Conservation (phyloP, 208 protist species). For the Entamoeba dispar region DNA sequence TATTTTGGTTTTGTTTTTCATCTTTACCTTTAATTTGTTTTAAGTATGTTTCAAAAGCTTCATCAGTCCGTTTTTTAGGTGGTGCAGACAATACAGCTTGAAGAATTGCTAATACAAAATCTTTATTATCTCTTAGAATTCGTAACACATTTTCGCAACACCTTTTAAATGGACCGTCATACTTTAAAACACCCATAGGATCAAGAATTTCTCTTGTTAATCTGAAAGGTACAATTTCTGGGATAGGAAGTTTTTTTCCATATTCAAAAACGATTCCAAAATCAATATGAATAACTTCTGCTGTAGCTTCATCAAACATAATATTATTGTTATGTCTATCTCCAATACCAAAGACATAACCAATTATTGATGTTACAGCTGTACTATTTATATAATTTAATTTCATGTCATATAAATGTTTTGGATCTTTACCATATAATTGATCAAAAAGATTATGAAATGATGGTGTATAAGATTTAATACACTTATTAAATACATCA, state of each 20-base stretch:
- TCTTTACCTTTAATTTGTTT: background rate
- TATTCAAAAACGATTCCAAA: constrained; percentile 3
- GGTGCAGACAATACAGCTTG: background rate
- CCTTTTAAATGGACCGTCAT: background rate
- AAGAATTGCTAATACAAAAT: background rate
- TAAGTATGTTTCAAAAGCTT: background rate
- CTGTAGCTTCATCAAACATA: background rate
- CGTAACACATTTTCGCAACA: background rate
- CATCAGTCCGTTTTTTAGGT: background rate
- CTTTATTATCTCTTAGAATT: background rate
- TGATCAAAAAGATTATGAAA: background rate
- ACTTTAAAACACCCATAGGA: background rate
- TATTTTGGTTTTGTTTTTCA: background rate
- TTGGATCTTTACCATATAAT: background rate
- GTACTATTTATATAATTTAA: background rate
- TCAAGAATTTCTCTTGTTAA: constrained; percentile 12
- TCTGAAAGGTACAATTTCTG: constrained; percentile 18
- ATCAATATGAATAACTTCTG: constrained; percentile 3
- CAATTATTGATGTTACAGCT: constrained; percentile 6
- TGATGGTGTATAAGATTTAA: background rate
- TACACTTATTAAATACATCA: background rate
- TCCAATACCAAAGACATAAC: constrained; percentile 13
- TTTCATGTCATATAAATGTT: background rate
- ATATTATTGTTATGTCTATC: constrained; percentile 19
- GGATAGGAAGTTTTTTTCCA: background rate